Conservation (phyloP, 2,329 filamentous ascomycete species). For the Ophiostoma pallidulum region DNA sequence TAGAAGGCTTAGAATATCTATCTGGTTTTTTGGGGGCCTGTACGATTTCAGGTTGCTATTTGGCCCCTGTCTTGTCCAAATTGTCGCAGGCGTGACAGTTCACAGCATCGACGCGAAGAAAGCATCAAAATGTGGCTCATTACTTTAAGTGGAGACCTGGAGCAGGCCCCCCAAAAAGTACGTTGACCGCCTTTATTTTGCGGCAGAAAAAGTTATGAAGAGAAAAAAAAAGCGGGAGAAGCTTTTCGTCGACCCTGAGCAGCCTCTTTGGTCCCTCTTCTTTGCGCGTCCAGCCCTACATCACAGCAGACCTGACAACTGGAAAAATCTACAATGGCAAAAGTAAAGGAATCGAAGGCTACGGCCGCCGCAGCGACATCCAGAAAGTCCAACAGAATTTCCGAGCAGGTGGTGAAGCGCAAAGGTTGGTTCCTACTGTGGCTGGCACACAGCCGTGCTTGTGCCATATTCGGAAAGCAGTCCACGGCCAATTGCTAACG, state of each 20-base stretch:
- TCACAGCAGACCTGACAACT: neutral
- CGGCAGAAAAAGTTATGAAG: conserved; percentile 13
- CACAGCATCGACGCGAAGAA: too few relatives aligned
- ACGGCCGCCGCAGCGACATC: conserved; percentile 2
- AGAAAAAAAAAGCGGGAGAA: conserved; percentile 7
- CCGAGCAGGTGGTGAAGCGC: conserved; percentile 12
- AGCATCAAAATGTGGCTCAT: too few relatives aligned
- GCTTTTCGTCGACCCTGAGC: conserved; percentile 6
- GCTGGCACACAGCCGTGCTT: too few relatives aligned
- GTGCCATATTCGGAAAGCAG: too few relatives aligned
- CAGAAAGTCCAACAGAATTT: conserved; percentile 13
- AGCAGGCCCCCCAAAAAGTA: neutral
- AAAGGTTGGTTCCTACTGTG: conserved; percentile 12
- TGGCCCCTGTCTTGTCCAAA: too few relatives aligned
- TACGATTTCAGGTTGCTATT: too few relatives aligned
- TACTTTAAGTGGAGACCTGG: neutral
- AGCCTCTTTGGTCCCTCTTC: neutral
- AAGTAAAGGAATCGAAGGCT: conserved; percentile 7
- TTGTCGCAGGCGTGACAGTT: too few relatives aligned
- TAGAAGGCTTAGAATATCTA: too few relatives aligned
- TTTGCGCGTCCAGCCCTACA: neutral
- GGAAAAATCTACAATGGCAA: conserved; percentile 1
- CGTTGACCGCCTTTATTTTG: conserved; percentile 12
- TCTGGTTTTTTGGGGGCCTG: too few relatives aligned
- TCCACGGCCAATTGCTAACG: conserved; percentile 1